phyloP scores from a whole-genome alignment of 495 filamentous ascomycete genomes.

The Aspergillus kassunensis region DNA sequence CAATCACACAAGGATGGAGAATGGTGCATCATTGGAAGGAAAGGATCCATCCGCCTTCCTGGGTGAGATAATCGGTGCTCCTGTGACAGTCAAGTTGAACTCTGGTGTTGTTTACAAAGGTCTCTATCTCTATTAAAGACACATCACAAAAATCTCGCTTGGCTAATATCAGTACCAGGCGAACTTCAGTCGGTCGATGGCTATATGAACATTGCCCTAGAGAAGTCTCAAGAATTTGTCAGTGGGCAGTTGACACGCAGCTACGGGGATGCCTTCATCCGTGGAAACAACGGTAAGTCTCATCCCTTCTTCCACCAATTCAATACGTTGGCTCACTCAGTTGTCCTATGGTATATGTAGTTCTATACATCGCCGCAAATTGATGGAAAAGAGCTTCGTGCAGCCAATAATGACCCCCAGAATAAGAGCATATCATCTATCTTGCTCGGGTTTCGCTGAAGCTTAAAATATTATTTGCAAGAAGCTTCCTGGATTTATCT shows the following conservation, averaged over 20 bases:
- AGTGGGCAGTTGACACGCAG: conserved; percentile 72
- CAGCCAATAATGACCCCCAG: neutral
- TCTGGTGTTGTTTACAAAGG: conserved; percentile 95
- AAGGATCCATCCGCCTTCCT: conserved; percentile 90
- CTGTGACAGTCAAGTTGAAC: conserved; percentile 93
- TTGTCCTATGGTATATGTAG: conserved; percentile 15
- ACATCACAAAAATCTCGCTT: neutral
- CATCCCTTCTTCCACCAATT: neutral
- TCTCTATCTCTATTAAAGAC: conserved; percentile 25
- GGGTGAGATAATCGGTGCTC: conserved; percentile 83
- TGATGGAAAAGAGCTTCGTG: conserved; percentile 12
- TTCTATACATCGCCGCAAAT: conserved; percentile 40
- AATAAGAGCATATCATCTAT: neutral
- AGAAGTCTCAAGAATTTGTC: conserved; percentile 89
- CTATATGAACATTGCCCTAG: conserved; percentile 98
- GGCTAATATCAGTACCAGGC: conserved; percentile 47
- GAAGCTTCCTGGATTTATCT: neutral
- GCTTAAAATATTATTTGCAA: neutral
- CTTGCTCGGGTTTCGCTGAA: neutral
- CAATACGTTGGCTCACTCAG: no score
- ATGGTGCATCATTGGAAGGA: conserved; percentile 61
- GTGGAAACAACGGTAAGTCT: conserved; percentile 85
- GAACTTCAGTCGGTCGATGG: conserved; percentile 96
- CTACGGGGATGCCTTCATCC: conserved; percentile 94
- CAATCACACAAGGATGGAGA: conserved; percentile 58